Conservation (phyloP, 2,329 filamentous ascomycete genomes). For the Coleophoma cylindrospora region DNA sequence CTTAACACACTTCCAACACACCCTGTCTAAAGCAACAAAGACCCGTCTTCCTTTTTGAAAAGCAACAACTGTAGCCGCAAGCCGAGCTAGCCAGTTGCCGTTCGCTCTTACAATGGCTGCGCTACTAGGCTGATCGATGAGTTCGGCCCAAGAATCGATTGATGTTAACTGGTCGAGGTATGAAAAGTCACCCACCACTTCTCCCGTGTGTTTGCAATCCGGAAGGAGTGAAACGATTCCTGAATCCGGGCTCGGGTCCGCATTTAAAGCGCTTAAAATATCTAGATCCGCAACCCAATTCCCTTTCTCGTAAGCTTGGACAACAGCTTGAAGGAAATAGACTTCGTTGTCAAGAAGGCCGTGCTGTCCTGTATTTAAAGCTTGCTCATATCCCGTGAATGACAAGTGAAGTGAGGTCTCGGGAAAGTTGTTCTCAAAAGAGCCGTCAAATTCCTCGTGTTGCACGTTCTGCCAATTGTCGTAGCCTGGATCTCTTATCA, state of each 20-base stretch:
- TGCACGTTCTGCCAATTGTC: not conserved
- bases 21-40: no score
- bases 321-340: not conserved
- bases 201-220: not conserved
- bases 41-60: no score
- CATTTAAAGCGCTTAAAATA: not conserved
- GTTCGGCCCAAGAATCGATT: not conserved
- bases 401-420: not conserved
- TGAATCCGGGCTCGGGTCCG: not conserved
- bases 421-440: not conserved
- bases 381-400: not conserved
- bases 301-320: not conserved
- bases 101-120: not conserved
- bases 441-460: not conserved
- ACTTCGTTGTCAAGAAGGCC: not conserved
- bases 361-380: not conserved
- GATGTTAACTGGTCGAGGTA: not conserved
- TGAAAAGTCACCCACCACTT: not conserved
- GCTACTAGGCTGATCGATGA: not conserved
- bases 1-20: no score
- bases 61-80: not conserved
- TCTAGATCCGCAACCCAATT: not conserved
- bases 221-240: not conserved
- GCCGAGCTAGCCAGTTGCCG: not conserved
- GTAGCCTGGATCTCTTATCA: not conserved